Evolutionary conservation across 225 moss, liverwort and hornwort genomes (phyloP).

Genomic region (Ulota crispa): DNA sequence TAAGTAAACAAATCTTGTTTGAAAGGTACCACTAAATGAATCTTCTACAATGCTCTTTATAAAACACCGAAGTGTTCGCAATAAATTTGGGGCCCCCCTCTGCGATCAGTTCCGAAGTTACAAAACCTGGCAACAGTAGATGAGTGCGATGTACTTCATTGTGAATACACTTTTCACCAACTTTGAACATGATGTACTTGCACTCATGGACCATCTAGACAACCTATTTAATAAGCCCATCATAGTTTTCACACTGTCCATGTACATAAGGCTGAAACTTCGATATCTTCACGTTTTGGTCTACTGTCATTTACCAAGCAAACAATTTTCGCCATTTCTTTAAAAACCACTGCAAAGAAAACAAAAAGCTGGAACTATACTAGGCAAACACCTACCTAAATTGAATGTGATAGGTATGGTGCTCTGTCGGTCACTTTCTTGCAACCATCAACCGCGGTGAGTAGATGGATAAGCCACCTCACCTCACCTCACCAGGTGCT

Average conservation of each 20-base stretch:
- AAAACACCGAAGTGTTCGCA: too few species aligned
- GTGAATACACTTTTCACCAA: too few species aligned
- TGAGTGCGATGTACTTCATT: too few species aligned
- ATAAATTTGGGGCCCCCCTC: too few species aligned
- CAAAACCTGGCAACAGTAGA: too few species aligned
- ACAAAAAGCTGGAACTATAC: too few species aligned
- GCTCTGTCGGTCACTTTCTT: background rate
- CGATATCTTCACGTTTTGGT: background rate
- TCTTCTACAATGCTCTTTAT: too few species aligned
- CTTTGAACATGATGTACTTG: too few species aligned
- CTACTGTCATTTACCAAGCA: background rate
- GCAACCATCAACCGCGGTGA: background rate
- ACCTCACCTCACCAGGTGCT: background rate
- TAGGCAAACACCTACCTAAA: background rate
- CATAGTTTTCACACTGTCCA: background rate
- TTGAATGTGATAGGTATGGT: background rate
- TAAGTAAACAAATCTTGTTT: too few species aligned
- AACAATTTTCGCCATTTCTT: background rate
- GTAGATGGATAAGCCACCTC: background rate
- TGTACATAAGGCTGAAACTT: background rate
- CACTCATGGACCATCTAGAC: background rate
- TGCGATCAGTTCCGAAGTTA: too few species aligned
- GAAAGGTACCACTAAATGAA: too few species aligned
- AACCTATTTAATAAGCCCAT: background rate
- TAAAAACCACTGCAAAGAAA: background rate